phyloP scores from a whole-genome alignment of 1,139 yeast species.

The Insectozyma bohioensis region DNA sequence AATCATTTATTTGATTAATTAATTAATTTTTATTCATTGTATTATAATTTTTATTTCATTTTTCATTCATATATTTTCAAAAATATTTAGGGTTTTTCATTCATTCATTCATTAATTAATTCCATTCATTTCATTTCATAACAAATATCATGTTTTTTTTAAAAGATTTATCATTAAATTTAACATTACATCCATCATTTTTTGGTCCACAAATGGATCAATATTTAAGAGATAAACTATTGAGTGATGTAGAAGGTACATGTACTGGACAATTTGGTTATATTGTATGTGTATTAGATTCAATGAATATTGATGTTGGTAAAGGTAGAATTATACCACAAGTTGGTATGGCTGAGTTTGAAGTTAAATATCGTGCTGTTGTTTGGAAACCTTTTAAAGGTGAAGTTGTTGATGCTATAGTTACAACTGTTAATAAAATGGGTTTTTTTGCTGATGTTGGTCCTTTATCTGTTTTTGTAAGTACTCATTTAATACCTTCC shows the following conservation, averaged over 20 bases:
- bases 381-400: constrained; percentile 99
- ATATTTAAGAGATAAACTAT: constrained; percentile 80
- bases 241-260: constrained; percentile 97
- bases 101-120: no score
- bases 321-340: constrained; percentile 91
- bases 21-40: no score
- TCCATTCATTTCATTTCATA: no score
- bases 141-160: constrained; percentile 42
- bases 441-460: constrained; percentile 99
- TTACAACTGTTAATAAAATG: constrained; percentile 90
- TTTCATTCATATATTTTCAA: no score
- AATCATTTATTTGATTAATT: no score
- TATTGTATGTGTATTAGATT: constrained; percentile 92
- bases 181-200: constrained; percentile 94
- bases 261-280: constrained; percentile 99
- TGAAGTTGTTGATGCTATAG: constrained; percentile 96
- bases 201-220: constrained; percentile 98
- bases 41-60: no score
- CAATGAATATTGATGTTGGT: constrained; percentile 93
- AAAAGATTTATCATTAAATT: constrained; percentile 86
- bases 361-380: constrained; percentile 92
- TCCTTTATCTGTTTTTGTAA: constrained; percentile 90
- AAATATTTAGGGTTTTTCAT: no score
- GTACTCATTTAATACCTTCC: constrained; percentile 91
- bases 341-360: constrained; percentile 92